Percentiles rank a stretch among this genome's conserved stretches.
Evolutionary conservation across 2,329 filamentous ascomycete genomes (phyloP).

Genomic region (Harringtonia lauricola): DNA sequence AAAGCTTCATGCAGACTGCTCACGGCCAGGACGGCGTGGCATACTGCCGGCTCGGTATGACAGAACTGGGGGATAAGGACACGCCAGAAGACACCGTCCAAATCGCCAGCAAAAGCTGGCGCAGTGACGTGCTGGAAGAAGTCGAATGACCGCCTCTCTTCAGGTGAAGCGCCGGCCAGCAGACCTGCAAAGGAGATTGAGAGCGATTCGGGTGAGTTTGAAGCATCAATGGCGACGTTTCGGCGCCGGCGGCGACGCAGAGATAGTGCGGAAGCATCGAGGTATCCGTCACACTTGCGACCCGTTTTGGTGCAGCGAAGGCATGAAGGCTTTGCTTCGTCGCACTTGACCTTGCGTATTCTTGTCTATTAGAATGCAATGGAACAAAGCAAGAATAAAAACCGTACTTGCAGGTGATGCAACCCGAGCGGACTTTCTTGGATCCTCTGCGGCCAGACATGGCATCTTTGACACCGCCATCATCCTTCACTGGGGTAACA

Average conservation of each 20-base stretch:
- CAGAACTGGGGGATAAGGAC: constrained; percentile 16
- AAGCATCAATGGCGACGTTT: constrained; percentile 4
- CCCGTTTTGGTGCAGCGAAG: constrained; percentile 42
- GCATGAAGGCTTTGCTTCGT: constrained; percentile 41
- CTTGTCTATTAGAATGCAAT: constrained; percentile 17
- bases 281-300: constrained; percentile 45
- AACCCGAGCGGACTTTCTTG: constrained; percentile 37
- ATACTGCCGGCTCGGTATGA: constrained; percentile 17
- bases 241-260: constrained; percentile 12
- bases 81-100: constrained; percentile 24
- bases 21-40: constrained; percentile 20
- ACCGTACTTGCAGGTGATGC: constrained; percentile 44
- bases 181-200: constrained; percentile 10
- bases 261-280: constrained; percentile 16
- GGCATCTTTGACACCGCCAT: too few species aligned
- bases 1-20: constrained; percentile 18
- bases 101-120: constrained; percentile 29
- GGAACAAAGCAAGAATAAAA: not conserved
- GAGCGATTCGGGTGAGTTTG: not conserved
- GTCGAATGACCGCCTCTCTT: constrained; percentile 25
- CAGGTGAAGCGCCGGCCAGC: constrained; percentile 17
- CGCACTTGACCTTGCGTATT: constrained; percentile 45
- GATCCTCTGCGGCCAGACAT: constrained; percentile 24
- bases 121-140: constrained; percentile 29
- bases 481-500: too few species aligned